Base-by-base conservation (phyloP, 208 protist genomes). In the Wallacemonas collosoma region DNA sequence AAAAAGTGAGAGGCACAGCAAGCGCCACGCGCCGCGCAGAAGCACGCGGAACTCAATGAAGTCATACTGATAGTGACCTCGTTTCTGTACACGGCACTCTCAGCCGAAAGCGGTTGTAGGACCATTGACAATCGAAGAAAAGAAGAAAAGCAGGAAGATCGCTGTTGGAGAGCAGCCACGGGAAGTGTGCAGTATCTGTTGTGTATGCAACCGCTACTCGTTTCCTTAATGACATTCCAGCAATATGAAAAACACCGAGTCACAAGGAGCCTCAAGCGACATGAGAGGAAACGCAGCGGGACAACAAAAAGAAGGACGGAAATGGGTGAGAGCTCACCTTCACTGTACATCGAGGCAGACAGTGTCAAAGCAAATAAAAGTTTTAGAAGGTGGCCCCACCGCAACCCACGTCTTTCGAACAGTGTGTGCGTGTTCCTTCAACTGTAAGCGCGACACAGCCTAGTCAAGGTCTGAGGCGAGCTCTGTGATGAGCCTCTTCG, bases 291-390 rank as follows among this genome's bases (percentile, higher is more conserved):
- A 12, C 11, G 53, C 14, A 2, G 38, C 4, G 43, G n/a, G 60
- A 65, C 60, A 61, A 38, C 51, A 41, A 26, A 56, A 72, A 58
- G 48, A 67, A 71, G 43, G 26, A 67, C 58, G 54, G 72, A 43
- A 26, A 26, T 26, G 26, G 26, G 26, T 26, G 26, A 26, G 26
- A n/a, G 35, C 40, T 12, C 45, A 50, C 6, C 8, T 50, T 14
- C 6, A 50, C 45, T 50, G 45, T 50, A 50, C 45, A 50, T 50
- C 0, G 12, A 50, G 8, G 45, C 6, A 12, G 45, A 6, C 6
- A 50, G 45, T 50, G 8, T 50, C 45, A 68, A 72, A 63, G 2
- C 14, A 53, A 63, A 68, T 17, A 76, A 65, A 65, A 55, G 47
- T 17, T 6, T 6, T 50, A 6, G 8, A 12, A 12, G 6, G 45